Evolutionary conservation across 257 asterid species (phyloP).

Genomic region (Solanum appendiculatum): DNA sequence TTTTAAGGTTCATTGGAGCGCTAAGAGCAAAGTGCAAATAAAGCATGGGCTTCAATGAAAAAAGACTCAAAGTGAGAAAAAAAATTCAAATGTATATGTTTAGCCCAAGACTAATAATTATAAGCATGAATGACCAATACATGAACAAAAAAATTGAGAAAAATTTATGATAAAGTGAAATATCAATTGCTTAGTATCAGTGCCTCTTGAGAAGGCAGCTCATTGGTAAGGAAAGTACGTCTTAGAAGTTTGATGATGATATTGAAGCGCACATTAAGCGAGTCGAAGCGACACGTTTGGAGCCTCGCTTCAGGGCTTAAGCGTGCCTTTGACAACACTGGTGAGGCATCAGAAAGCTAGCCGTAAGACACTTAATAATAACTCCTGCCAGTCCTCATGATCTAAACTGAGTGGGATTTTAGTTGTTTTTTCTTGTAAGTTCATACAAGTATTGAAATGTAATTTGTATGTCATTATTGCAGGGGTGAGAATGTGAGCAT

Average conservation of each 20-base stretch:
- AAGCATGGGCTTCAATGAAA: too few relatives aligned
- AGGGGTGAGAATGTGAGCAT: slow-evolving; percentile 83
- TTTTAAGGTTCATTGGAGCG: not conserved
- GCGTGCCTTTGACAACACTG: not conserved
- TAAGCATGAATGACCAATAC: not conserved
- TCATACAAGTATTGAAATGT: not conserved
- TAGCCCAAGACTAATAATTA: not conserved
- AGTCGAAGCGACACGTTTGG: not conserved
- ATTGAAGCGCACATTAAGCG: not conserved
- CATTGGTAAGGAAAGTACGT: not conserved
- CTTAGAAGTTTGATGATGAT: not conserved
- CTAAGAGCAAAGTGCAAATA: not conserved
- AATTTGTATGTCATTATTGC: slow-evolving; percentile 3
- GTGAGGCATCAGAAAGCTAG: not conserved
- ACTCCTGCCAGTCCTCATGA: not conserved
- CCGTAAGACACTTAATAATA: not conserved
- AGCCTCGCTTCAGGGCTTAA: not conserved
- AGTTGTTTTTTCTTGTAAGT: not conserved
- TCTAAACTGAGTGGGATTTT: not conserved
- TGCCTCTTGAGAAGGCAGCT: not conserved
- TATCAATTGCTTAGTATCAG: not conserved
- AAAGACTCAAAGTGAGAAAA: not conserved
- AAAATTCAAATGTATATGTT: not conserved
- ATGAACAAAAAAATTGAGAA: not conserved
- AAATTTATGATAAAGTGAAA: too few relatives aligned